phyloP scores from a whole-genome alignment of 179 eudicot species.

The Vitellaria paradoxa region DNA sequence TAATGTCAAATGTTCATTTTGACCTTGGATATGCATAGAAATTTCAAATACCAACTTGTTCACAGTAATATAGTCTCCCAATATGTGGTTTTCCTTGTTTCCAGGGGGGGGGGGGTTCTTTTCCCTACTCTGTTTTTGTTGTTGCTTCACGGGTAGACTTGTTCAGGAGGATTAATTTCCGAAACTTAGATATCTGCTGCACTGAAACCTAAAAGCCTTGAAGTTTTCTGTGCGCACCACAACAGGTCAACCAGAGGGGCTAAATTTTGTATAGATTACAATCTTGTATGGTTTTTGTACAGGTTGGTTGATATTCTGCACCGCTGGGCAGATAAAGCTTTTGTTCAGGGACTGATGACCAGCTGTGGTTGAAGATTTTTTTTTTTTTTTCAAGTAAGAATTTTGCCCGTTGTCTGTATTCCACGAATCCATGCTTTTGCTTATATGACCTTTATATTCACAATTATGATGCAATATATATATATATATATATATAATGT shows the following conservation, averaged over 20 bases:
- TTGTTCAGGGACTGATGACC: constrained; percentile 10
- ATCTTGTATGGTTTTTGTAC: constrained; percentile 2
- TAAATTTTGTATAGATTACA: constrained; percentile 1
- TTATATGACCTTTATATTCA: neutral
- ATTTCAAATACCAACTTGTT: neutral
- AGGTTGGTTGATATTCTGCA: constrained; percentile 17
- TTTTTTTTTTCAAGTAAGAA: no score
- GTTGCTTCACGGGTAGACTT: neutral
- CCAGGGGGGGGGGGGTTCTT: neutral
- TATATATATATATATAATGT: neutral
- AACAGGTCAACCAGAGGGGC: no score
- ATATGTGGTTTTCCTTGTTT: neutral
- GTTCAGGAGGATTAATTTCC: constrained; percentile 9
- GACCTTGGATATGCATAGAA: neutral
- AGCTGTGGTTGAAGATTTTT: constrained; percentile 1
- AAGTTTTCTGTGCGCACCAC: neutral
- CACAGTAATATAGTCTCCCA: neutral
- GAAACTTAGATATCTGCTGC: neutral
- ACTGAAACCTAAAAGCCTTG: neutral
- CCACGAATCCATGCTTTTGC: neutral
- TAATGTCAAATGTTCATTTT: neutral
- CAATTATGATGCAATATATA: no score
- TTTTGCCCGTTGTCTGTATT: neutral
- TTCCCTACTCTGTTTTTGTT: neutral
- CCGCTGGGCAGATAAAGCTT: constrained; percentile 8